Conservation (phyloP, 345 rosid species). For the Rhizophora mangle region DNA sequence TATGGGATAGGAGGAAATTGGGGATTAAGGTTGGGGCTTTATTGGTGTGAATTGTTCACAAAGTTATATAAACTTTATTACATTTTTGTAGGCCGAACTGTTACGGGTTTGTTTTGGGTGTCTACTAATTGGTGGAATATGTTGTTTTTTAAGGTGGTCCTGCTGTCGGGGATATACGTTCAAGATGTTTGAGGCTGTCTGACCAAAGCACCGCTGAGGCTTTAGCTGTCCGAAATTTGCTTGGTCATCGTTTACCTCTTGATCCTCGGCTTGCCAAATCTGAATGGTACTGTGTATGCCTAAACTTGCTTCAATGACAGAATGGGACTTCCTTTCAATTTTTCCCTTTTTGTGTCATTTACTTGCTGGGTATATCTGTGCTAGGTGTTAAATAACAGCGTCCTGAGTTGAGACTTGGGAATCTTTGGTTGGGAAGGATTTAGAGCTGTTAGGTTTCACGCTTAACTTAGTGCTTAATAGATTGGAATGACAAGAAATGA, state of each 20-base stretch:
- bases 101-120: background rate
- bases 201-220: conserved; percentile 89
- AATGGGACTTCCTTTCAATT: background rate
- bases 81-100: background rate
- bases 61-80: no score
- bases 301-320: background rate
- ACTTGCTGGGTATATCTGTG: conserved; percentile 33
- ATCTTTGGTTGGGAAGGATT: no score
- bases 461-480: no score
- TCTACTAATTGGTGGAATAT: background rate
- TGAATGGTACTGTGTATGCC: conserved; percentile 54
- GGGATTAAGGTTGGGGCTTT: no score
- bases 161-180: conserved; percentile 93
- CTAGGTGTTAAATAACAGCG: conserved; percentile 26
- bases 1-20: no score
- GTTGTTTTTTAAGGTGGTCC: conserved; percentile 61
- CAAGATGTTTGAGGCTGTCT: conserved; percentile 89
- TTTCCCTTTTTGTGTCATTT: conserved; percentile 7
- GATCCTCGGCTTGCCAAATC: conserved; percentile 64
- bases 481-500: no score
- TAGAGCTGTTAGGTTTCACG: no score
- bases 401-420: conserved; percentile 35
- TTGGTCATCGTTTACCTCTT: conserved; percentile 80
- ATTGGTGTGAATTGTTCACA: no score
- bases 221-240: conserved; percentile 77